Conservation (phyloP, 1,139 yeast species). For the Saccharomyces hybrid region DNA sequence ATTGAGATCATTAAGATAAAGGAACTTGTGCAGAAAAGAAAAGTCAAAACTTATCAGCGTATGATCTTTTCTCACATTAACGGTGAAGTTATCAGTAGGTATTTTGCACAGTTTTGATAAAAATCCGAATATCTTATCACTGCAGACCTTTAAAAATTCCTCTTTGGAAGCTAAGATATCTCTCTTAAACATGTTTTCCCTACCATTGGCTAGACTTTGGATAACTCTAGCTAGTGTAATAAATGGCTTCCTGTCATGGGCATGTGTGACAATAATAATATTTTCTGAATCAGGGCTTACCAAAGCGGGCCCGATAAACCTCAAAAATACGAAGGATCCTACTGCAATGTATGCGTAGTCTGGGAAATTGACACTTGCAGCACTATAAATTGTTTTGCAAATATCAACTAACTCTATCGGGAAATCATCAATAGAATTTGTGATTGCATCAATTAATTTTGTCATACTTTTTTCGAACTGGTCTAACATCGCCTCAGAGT, state of each 20-base stretch:
- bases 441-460: conserved; percentile 53
- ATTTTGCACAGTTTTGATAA: conserved; percentile 33
- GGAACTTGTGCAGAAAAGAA: conserved; percentile 55
- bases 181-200: conserved; percentile 53
- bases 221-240: conserved; percentile 77
- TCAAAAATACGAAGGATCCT: conserved; percentile 77
- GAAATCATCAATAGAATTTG: conserved; percentile 46
- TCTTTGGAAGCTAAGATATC: conserved; percentile 41
- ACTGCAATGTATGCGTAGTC: conserved; percentile 59
- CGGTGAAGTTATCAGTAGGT: conserved; percentile 10
- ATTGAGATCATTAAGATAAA: conserved; percentile 54
- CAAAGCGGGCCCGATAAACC: conserved; percentile 85
- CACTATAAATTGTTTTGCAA: conserved; percentile 61
- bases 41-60: conserved; percentile 34
- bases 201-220: conserved; percentile 82
- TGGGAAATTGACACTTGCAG: conserved; percentile 60
- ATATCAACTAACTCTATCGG: conserved; percentile 71
- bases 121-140: conserved; percentile 41
- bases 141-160: conserved; percentile 40
- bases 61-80: conserved; percentile 14
- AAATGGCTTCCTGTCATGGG: conserved; percentile 57
- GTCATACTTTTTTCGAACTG: conserved; percentile 51
- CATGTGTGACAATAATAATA: conserved; percentile 34
- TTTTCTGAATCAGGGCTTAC: conserved; percentile 76
- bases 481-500: conserved; percentile 38